Evolutionary conservation across 1,284 basidiomycete genomes (phyloP).

Genomic region (Tremellales sp.): DNA sequence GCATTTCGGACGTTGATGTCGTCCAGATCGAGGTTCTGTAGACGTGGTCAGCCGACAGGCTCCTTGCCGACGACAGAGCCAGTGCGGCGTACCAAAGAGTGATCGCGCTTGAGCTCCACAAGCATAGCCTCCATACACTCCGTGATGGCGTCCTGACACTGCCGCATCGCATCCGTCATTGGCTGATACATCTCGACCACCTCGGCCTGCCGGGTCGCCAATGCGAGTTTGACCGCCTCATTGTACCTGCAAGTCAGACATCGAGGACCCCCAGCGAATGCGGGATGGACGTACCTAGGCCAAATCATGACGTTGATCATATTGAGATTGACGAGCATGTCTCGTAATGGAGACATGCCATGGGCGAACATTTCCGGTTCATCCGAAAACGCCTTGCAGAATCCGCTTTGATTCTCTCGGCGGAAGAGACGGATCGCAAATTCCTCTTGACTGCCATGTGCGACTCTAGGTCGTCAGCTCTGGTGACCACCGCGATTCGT

Average conservation of each 20-base stretch:
- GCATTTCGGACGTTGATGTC: slow-evolving; percentile 90
- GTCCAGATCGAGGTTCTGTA: slow-evolving; percentile 78
- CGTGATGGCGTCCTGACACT: slow-evolving; percentile 88
- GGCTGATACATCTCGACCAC: slow-evolving; percentile 88
- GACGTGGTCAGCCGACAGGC: not conserved
- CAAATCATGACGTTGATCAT: slow-evolving; percentile 84
- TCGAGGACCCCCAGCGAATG: not conserved
- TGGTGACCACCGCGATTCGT: slow-evolving; percentile 14
- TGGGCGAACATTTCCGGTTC: slow-evolving; percentile 91
- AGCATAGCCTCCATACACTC: slow-evolving; percentile 93
- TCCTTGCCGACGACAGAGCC: not conserved
- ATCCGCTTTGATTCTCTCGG: slow-evolving; percentile 78
- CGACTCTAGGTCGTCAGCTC: slow-evolving; percentile 58
- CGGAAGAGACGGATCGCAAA: slow-evolving; percentile 87
- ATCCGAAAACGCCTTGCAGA: slow-evolving; percentile 95
- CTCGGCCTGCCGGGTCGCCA: slow-evolving; percentile 79
- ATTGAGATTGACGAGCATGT: slow-evolving; percentile 88
- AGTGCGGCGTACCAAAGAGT: slow-evolving; percentile 62
- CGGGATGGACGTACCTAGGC: slow-evolving; percentile 65
- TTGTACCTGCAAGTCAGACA: slow-evolving; percentile 66
- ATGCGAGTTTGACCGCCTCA: slow-evolving; percentile 70
- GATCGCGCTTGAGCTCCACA: slow-evolving; percentile 83
- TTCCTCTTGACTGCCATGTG: slow-evolving; percentile 76
- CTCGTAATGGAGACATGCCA: slow-evolving; percentile 84
- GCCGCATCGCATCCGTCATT: slow-evolving; percentile 78